phyloP scores from a whole-genome alignment of 345 rosid species.

The Tarenaya hassleriana region DNA sequence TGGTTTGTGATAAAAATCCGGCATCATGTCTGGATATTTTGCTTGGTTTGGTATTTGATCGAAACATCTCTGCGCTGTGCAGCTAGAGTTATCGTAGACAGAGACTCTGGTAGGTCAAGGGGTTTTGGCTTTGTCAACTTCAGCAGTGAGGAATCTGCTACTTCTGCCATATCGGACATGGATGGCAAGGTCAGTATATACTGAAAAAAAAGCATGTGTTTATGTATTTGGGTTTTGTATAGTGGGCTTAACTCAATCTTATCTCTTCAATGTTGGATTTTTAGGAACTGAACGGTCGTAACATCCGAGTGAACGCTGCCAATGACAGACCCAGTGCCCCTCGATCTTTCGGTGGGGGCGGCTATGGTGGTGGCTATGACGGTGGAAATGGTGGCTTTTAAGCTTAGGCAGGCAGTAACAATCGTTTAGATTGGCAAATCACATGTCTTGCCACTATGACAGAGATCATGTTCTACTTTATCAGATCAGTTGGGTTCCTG shows the following conservation, averaged over 20 bases:
- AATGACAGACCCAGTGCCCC: slow-evolving; percentile 36
- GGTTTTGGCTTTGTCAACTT: slow-evolving; percentile 69
- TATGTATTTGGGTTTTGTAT: neutral
- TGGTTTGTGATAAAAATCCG: too few species aligned
- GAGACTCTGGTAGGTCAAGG: slow-evolving; percentile 57
- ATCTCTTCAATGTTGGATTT: slow-evolving; percentile 14
- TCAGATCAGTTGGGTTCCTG: too few species aligned
- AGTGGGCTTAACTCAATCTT: too few species aligned
- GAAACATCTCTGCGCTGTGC: slow-evolving; percentile 11
- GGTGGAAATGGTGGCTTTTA: neutral
- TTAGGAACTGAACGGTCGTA: slow-evolving; percentile 56
- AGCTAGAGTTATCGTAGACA: slow-evolving; percentile 57
- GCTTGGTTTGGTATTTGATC: too few species aligned
- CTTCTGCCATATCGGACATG: slow-evolving; percentile 55
- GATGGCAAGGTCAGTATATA: slow-evolving; percentile 59
- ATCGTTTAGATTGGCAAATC: too few species aligned
- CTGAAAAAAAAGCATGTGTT: neutral
- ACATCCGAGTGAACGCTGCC: slow-evolving; percentile 54
- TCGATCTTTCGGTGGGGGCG: slow-evolving; percentile 15
- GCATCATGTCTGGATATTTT: too few species aligned
- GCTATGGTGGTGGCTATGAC: slow-evolving; percentile 19
- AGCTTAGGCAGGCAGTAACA: too few species aligned
- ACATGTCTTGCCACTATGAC: too few species aligned
- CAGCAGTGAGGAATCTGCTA: slow-evolving; percentile 41
- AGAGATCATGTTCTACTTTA: too few species aligned